phyloP scores from a whole-genome alignment of 2,329 filamentous ascomycete species.

The Colletotrichum lupini region DNA sequence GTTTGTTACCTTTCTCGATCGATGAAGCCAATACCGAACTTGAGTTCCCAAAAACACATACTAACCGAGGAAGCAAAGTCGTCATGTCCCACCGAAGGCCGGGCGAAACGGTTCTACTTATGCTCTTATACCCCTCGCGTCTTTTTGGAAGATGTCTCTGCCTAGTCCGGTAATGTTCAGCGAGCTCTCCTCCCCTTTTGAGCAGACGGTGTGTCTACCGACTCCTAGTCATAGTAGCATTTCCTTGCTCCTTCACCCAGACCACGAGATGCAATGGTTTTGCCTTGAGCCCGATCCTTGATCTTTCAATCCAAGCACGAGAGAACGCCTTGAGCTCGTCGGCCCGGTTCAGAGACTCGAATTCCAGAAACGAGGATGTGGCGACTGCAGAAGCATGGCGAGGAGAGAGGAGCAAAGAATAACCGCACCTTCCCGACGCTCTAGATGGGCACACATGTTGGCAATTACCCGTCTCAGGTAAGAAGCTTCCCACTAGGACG shows the following conservation, averaged over 20 bases:
- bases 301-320: neutral
- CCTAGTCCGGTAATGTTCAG: neutral
- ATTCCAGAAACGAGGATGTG: neutral
- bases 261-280: neutral
- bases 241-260: neutral
- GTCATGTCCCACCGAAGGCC: neutral
- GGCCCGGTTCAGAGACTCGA: neutral
- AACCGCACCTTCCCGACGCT: neutral
- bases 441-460: neutral
- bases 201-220: fast-evolving
- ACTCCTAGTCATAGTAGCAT: neutral
- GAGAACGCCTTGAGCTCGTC: neutral
- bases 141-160: neutral
- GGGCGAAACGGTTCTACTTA: fast-evolving
- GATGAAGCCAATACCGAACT: neutral
- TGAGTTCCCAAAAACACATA: neutral
- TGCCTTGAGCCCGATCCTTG: neutral
- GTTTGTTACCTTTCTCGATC: neutral
- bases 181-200: neutral
- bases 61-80: neutral
- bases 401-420: neutral
- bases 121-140: neutral
- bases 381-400: neutral
- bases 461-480: no score
- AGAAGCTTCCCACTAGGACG: no score